Conservation (phyloP, 371 early-diverging fungal genomes). For the Syncephalis fuscata region DNA sequence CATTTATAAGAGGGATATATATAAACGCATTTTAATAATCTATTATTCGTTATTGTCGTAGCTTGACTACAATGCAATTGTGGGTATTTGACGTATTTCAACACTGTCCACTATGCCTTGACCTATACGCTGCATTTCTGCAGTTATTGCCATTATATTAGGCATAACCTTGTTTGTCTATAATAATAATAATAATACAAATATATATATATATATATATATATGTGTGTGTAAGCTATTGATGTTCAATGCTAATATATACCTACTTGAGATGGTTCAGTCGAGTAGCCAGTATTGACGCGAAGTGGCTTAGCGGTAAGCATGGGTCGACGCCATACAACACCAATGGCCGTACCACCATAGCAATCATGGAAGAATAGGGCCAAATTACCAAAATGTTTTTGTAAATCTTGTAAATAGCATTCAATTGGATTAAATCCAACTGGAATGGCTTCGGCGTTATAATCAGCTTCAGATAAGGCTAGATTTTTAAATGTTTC, state of each 20-base stretch:
- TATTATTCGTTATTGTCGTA: not conserved
- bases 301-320: conserved; percentile 43
- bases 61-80: too few species aligned
- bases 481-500: not conserved
- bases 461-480: conserved; percentile 8
- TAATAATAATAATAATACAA: too few species aligned
- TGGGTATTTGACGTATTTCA: conserved; percentile 9
- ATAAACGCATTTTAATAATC: too few species aligned
- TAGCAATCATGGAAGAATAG: conserved; percentile 56
- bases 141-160: too few species aligned
- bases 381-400: conserved; percentile 24
- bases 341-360: conserved; percentile 57
- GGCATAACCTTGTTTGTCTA: too few species aligned
- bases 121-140: conserved; percentile 10
- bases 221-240: too few species aligned
- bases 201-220: too few species aligned
- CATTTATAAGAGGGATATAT: too few species aligned
- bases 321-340: conserved; percentile 44
- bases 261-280: conserved; percentile 13
- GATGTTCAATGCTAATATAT: too few species aligned
- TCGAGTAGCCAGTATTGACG: conserved; percentile 39
- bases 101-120: conserved; percentile 12
- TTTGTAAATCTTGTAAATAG: conserved; percentile 41
- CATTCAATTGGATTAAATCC: conserved; percentile 45
- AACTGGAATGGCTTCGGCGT: conserved; percentile 12